phyloP scores from a whole-genome alignment of 352 stramenopile species.

The Pythium monospermum region DNA sequence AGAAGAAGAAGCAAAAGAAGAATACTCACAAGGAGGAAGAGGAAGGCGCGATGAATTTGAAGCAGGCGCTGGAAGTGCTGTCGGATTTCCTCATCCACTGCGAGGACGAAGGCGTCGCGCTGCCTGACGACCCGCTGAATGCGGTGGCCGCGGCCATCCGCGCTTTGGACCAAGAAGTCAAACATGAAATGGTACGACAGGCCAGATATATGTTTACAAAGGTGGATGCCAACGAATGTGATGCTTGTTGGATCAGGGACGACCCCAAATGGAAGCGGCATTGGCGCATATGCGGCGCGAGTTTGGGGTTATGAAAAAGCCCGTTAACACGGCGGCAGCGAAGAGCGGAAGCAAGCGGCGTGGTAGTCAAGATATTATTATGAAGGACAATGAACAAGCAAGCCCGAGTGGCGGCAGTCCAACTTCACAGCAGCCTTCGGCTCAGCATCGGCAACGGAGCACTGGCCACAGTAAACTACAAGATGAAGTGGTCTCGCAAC shows the following conservation, averaged over 20 bases:
- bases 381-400: background rate
- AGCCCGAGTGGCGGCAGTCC: background rate
- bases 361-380: too few species aligned
- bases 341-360: too few species aligned
- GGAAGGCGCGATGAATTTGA: constrained; percentile 39
- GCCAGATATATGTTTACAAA: too few species aligned
- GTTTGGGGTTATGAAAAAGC: constrained; percentile 15
- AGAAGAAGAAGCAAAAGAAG: too few species aligned
- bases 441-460: too few species aligned
- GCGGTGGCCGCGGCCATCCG: constrained; percentile 33
- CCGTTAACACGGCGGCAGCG: background rate
- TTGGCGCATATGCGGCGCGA: constrained; percentile 33
- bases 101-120: constrained; percentile 36
- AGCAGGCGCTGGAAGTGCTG: constrained; percentile 41
- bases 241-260: constrained; percentile 9
- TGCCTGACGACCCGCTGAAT: constrained; percentile 48
- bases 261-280: constrained; percentile 36
- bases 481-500: constrained; percentile 31
- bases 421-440: too few species aligned
- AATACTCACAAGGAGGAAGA: too few species aligned
- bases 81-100: constrained; percentile 66
- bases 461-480: constrained; percentile 13
- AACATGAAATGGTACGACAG: constrained; percentile 34
- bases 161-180: constrained; percentile 29
- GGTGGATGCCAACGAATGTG: too few species aligned